These are phyloP conservation scores for Bimuria novae-zelandiae DNA, from an alignment of 2,329 filamentous ascomycete genomes.

Conservation along the genomic window DNA sequence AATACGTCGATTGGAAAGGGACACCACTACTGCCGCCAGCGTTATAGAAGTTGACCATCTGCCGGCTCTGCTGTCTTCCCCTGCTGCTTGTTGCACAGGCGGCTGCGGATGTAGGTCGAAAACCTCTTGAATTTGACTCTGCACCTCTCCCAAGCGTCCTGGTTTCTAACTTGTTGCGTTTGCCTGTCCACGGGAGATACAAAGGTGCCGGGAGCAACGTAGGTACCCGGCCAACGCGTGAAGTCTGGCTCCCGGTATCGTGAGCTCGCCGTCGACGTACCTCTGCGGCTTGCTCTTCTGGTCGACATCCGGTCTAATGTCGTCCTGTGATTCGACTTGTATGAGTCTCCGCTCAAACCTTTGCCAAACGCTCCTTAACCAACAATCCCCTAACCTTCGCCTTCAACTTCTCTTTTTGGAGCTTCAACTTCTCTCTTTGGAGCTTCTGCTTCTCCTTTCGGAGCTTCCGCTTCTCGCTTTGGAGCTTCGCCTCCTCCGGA, in stretches of 20 bases:
- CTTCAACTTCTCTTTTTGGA: constrained; percentile 1
- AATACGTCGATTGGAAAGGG: neutral
- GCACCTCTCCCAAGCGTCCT: constrained; percentile 29
- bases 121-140: constrained; percentile 20
- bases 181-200: constrained; percentile 6
- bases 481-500: too few species aligned
- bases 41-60: neutral
- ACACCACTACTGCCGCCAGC: neutral
- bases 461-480: neutral
- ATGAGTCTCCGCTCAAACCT: neutral
- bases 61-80: neutral
- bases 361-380: neutral
- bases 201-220: constrained; percentile 32
- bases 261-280: neutral
- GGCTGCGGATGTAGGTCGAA: constrained; percentile 1
- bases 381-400: neutral
- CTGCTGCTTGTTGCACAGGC: neutral
- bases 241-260: constrained; percentile 19
- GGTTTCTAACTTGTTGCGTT: neutral
- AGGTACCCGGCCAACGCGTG: constrained; percentile 26
- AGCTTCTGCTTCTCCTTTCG: neutral
- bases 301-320: constrained; percentile 2
- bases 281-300: neutral
- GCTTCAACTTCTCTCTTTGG: neutral
- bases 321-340: neutral